A percentile compares a stretch with the other conserved stretches of the same genome.
Evolutionary conservation across 768 basidiomycete genomes (phyloP).

Genomic region (Tricholoma sp.): DNA sequence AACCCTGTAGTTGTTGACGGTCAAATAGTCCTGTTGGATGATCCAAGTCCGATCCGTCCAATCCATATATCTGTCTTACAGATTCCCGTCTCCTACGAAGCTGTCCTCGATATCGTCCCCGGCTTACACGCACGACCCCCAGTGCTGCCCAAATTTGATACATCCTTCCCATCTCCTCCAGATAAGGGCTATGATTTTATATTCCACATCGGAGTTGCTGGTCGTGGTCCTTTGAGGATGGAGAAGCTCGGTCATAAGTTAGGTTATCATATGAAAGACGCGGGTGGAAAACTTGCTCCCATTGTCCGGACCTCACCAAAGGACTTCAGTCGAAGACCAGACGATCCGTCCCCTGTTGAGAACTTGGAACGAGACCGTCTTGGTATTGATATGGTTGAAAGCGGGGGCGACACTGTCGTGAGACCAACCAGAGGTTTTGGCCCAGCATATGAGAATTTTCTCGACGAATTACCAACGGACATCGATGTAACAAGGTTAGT

Average conservation of each 20-base stretch:
- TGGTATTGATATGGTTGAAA: conserved; percentile 34
- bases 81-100: conserved; percentile 55
- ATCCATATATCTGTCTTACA: conserved; percentile 58
- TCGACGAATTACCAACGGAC: conserved; percentile 54
- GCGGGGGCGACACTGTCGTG: conserved; percentile 28
- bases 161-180: conserved; percentile 33
- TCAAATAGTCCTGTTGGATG: conserved; percentile 13
- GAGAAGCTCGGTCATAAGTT: conserved; percentile 63
- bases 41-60: conserved; percentile 23
- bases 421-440: conserved; percentile 41
- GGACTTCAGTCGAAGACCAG: conserved; percentile 35
- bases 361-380: conserved; percentile 31
- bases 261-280: conserved; percentile 67
- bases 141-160: conserved; percentile 32
- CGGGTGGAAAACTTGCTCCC: conserved; percentile 51
- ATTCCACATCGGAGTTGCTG: conserved; percentile 66
- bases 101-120: conserved; percentile 49
- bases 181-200: conserved; percentile 60
- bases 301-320: conserved; percentile 36
- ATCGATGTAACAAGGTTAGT: conserved; percentile 56
- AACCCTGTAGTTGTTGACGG: conserved; percentile 21
- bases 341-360: conserved; percentile 30
- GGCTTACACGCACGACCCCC: conserved; percentile 60
- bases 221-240: conserved; percentile 57
- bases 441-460: conserved; percentile 45